Evolutionary conservation across 2,329 filamentous ascomycete species (phyloP), one percentile per base, ranked within the genome.

Genomic region (Epichloe aotearoae): DNA sequence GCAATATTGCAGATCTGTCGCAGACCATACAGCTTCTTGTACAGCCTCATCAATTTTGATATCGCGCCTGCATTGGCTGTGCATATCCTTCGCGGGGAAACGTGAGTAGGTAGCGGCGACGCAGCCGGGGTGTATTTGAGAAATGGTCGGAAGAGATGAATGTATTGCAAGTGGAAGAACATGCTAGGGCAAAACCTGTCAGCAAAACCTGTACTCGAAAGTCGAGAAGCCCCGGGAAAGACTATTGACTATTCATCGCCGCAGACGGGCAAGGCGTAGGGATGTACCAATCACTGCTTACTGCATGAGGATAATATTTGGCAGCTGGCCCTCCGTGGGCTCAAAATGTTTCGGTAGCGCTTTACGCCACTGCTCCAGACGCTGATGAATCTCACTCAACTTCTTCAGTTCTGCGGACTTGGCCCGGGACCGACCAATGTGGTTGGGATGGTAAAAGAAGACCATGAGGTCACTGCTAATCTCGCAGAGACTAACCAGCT

Each of bases 1-100:
- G 86, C 90, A 59, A 97, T 88, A 61, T 97, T 97, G 69, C 88
- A 95, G 36, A 98, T 95, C 64, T 97, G 91, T 4, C 88, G 82
- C 12, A 97, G 70, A 10, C 91, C 88, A 66, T 95, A 94, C 1
- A 84, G 84, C 58, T 91, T 88, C 66, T 95, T 96, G 69, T 97
- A 98, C 1, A 96, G 71, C 1, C 93, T 83, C 70, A 96, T 84
- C n/a, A 96, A 73, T 62, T 96, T 97, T 0, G 90, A 96, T 50
- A 97, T 93, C 56, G 84, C 83, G 2, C 84, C 82, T 0, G 93
- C 91, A 49, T 93, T 90, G 61, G 91, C 86, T 0, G 89, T 93
- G 68, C 91, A 96, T 50, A 95, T 81, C 57, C 90, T 88, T 17
- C 91, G 82, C 0, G 93, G 91, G 7, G 90, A 96, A 17, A 96